Evolutionary conservation across 2,329 filamentous ascomycete genomes (phyloP).

Genomic region (Calonectria honghensis): DNA sequence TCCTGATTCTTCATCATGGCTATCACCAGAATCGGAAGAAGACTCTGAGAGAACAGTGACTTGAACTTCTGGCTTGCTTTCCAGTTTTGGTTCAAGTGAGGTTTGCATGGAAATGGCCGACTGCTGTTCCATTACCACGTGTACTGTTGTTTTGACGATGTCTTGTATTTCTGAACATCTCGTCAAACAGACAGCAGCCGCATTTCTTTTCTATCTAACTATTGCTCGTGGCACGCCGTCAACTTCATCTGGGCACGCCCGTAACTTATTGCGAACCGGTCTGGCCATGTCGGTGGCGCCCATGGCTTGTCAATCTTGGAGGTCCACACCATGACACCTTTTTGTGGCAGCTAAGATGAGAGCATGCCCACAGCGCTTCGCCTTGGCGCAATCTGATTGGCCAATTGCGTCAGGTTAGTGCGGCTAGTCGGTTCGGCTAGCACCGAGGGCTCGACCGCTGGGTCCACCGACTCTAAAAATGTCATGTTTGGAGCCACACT

Average conservation of each 20-base stretch:
- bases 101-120: neutral
- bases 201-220: constrained; percentile 8
- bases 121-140: neutral
- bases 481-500: constrained; percentile 1
- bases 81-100: neutral
- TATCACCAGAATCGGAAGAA: constrained; percentile 23
- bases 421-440: neutral
- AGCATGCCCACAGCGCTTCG: constrained; percentile 21
- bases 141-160: neutral
- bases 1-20: constrained; percentile 31
- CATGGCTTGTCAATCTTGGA: constrained; percentile 24
- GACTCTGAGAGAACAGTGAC: neutral
- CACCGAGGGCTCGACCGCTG: neutral
- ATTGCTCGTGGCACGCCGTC: neutral
- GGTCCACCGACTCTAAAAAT: neutral
- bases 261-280: neutral
- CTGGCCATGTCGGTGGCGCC: constrained; percentile 8
- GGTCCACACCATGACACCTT: constrained; percentile 31
- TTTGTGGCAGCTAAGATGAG: constrained; percentile 36
- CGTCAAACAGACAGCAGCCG: neutral
- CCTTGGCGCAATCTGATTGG: neutral
- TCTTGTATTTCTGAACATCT: constrained; percentile 7
- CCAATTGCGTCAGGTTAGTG: neutral
- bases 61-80: neutral
- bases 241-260: constrained; percentile 1